A percentile compares a stretch with the other conserved stretches of the same genome.
Evolutionary conservation across 495 filamentous ascomycete genomes (phyloP).

Genomic region (Aspergillus olivimuriae): DNA sequence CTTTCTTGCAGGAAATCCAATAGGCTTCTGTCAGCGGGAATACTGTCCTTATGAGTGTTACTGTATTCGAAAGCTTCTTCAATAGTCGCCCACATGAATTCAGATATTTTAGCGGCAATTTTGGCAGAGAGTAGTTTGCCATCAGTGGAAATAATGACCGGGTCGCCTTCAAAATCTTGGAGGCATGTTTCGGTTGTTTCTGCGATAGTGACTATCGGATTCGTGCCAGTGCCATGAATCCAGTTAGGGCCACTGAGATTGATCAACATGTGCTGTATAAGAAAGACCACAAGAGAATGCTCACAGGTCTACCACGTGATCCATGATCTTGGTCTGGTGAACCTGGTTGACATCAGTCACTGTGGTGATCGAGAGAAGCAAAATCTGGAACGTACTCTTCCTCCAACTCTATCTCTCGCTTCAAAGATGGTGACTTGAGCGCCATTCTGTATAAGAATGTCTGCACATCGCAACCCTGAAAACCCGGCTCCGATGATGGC

Average conservation of each 20-base stretch:
- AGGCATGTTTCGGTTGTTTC: conserved; percentile 56
- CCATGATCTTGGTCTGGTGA: conserved; percentile 30
- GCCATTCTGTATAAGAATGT: conserved; percentile 71
- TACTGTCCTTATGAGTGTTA: conserved; percentile 56
- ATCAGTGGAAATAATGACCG: conserved; percentile 54
- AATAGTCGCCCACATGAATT: conserved; percentile 74
- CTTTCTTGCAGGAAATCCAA: conserved; percentile 70
- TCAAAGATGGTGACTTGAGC: conserved; percentile 82
- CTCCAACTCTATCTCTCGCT: conserved; percentile 75
- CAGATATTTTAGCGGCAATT: conserved; percentile 47
- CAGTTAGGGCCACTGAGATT: conserved; percentile 74
- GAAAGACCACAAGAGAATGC: conserved; percentile 1
- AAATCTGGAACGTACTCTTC: conserved; percentile 51
- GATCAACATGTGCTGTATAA: conserved; percentile 8
- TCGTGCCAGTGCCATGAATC: conserved; percentile 84
- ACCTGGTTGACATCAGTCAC: conserved; percentile 22
- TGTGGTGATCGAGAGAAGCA: not conserved
- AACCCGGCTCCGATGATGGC: conserved; percentile 83
- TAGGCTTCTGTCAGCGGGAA: conserved; percentile 61
- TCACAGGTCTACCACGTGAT: conserved; percentile 44
- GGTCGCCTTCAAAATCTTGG: conserved; percentile 47
- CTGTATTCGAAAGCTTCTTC: conserved; percentile 74
- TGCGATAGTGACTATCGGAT: conserved; percentile 78
- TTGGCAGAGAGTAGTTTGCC: conserved; percentile 51
- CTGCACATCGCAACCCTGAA: conserved; percentile 80